A percentile compares a stretch with the other conserved stretches of the same genome.
Conservation (phyloP, 805 yeast genomes). For the Tetrapisispora taiwanensis region DNA sequence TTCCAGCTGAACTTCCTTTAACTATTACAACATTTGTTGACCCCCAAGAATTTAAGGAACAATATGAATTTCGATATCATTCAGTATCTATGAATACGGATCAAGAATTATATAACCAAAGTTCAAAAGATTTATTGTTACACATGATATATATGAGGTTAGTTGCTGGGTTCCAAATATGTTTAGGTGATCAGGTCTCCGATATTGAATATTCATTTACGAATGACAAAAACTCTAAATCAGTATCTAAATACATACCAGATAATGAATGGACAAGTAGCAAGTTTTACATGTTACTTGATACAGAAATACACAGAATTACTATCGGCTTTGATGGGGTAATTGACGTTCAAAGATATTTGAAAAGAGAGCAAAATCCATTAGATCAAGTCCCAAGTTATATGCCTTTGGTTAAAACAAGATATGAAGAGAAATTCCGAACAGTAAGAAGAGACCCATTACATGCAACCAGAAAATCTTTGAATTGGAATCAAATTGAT, state of each 20-base stretch:
- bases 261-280: slow-evolving; percentile 37
- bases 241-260: slow-evolving; percentile 45
- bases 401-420: slow-evolving; percentile 56
- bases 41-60: slow-evolving; percentile 51
- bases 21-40: slow-evolving; percentile 73
- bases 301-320: slow-evolving; percentile 79
- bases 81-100: slow-evolving; percentile 57
- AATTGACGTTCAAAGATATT: slow-evolving; percentile 70
- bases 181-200: slow-evolving; percentile 59
- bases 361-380: slow-evolving; percentile 29
- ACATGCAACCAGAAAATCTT: slow-evolving; percentile 40
- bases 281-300: slow-evolving; percentile 63
- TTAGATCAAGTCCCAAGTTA: slow-evolving; percentile 32
- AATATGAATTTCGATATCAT: slow-evolving; percentile 76
- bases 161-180: slow-evolving; percentile 82
- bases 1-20: slow-evolving; percentile 89
- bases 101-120: slow-evolving; percentile 39
- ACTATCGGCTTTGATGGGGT: slow-evolving; percentile 61
- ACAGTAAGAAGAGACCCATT: slow-evolving; percentile 48
- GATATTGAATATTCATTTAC: slow-evolving; percentile 41
- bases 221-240: slow-evolving; percentile 40
- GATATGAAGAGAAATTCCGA: slow-evolving; percentile 61
- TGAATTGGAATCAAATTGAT: slow-evolving; percentile 89
- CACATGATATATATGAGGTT: slow-evolving; percentile 82
- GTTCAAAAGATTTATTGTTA: slow-evolving; percentile 55